Conservation (phyloP, 345 rosid genomes). For the Eucalyptus sp. region DNA sequence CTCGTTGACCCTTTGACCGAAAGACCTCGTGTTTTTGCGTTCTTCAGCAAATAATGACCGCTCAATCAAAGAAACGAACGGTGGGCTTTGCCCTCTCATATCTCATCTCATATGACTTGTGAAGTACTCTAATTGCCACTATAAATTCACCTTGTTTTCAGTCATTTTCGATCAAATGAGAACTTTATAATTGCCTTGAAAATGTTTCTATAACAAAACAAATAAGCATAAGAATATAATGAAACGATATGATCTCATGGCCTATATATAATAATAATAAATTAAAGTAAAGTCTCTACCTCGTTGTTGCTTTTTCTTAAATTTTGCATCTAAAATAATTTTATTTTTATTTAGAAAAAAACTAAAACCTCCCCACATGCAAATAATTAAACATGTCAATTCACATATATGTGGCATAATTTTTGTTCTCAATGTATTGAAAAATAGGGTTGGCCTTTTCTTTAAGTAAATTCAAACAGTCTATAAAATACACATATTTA, state of each 20-base stretch:
- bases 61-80: background rate
- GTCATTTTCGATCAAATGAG: too few relatives aligned
- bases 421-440: too few relatives aligned
- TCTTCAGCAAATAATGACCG: background rate
- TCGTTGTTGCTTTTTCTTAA: too few relatives aligned
- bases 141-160: background rate
- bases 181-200: background rate
- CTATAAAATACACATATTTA: background rate
- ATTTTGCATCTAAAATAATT: too few relatives aligned
- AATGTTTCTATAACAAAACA: too few relatives aligned
- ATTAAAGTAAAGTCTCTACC: background rate
- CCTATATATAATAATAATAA: too few relatives aligned
- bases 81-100: background rate
- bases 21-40: background rate
- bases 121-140: accelerated
- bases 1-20: background rate
- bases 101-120: background rate
- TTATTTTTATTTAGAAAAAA: background rate
- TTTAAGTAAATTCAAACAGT: background rate
- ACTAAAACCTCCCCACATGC: background rate
- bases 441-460: background rate
- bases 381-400: background rate
- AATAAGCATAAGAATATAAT: too few relatives aligned
- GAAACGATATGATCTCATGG: accelerated
- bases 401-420: background rate